phyloP scores from a whole-genome alignment of 345 rosid species.

The Melaleuca alternifolia region DNA sequence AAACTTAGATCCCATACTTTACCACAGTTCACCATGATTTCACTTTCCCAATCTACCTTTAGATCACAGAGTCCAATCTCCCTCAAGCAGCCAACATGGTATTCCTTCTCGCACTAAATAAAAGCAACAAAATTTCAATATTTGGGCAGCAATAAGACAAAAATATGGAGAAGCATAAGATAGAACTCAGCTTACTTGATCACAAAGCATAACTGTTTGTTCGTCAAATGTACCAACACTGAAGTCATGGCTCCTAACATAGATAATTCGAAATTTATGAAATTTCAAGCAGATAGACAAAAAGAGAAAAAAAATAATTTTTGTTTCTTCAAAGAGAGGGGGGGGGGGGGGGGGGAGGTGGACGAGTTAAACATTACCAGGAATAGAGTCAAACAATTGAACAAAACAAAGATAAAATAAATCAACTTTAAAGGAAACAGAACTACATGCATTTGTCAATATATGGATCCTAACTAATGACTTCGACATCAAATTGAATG shows the following conservation, averaged over 20 bases:
- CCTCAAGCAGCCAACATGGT: constrained; percentile 83
- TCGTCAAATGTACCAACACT: constrained; percentile 60
- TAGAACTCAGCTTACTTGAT: constrained; percentile 55
- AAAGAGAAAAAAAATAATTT: not conserved
- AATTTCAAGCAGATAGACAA: not conserved
- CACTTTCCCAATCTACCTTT: constrained; percentile 40
- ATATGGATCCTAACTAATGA: not conserved
- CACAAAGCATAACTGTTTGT: constrained; percentile 84
- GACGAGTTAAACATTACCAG: not conserved
- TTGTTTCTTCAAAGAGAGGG: too few species aligned
- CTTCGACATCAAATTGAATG: not conserved
- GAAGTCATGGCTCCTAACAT: constrained; percentile 42
- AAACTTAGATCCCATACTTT: not conserved
- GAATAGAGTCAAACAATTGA: not conserved
- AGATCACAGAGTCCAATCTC: constrained; percentile 63
- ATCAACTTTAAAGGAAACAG: not conserved
- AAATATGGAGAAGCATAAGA: not conserved
- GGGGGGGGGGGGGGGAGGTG: not conserved
- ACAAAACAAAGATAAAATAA: not conserved
- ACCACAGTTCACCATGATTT: not conserved
- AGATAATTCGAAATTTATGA: not conserved
- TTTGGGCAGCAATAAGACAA: not conserved
- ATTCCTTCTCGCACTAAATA: constrained; percentile 78
- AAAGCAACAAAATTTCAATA: constrained; percentile 3
- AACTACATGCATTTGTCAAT: not conserved